Evolutionary conservation across 768 basidiomycete genomes (phyloP).

Genomic region (Suillus decipiens): DNA sequence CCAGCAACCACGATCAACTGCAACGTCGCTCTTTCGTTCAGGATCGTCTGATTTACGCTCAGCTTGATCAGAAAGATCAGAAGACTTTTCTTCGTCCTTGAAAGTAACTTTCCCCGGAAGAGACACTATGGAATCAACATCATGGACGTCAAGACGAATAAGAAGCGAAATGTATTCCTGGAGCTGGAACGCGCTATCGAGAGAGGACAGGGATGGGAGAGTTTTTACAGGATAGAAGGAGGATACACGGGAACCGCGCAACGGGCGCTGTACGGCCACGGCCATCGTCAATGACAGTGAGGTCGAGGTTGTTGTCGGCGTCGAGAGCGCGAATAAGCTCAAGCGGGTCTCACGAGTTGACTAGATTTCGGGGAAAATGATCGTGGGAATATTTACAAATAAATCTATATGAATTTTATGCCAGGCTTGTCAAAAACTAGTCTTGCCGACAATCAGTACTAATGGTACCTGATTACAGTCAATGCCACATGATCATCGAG

Average conservation of each 20-base stretch:
- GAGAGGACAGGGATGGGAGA: slow-evolving; percentile 65
- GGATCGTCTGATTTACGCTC: slow-evolving; percentile 33
- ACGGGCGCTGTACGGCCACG: slow-evolving; percentile 58
- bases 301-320: slow-evolving; percentile 14
- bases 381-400: background rate
- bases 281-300: slow-evolving; percentile 29
- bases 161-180: slow-evolving; percentile 93
- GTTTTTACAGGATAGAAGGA: slow-evolving; percentile 78
- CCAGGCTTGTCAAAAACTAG: too few relatives aligned
- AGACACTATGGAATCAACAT: slow-evolving; percentile 79
- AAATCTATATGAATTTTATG: too few relatives aligned
- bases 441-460: too few relatives aligned
- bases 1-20: slow-evolving; percentile 85
- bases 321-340: background rate
- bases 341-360: background rate
- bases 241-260: slow-evolving; percentile 76
- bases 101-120: slow-evolving; percentile 57
- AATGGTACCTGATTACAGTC: background rate
- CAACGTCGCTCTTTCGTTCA: slow-evolving; percentile 45
- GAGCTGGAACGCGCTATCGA: slow-evolving; percentile 92
- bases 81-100: slow-evolving; percentile 29
- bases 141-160: slow-evolving; percentile 84
- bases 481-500: slow-evolving; percentile 3
- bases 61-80: slow-evolving; percentile 29
- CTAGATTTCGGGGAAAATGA: slow-evolving; percentile 5